phyloP scores from a whole-genome alignment of 768 basidiomycete species.

The Naganishia vaughanmartiniae region DNA sequence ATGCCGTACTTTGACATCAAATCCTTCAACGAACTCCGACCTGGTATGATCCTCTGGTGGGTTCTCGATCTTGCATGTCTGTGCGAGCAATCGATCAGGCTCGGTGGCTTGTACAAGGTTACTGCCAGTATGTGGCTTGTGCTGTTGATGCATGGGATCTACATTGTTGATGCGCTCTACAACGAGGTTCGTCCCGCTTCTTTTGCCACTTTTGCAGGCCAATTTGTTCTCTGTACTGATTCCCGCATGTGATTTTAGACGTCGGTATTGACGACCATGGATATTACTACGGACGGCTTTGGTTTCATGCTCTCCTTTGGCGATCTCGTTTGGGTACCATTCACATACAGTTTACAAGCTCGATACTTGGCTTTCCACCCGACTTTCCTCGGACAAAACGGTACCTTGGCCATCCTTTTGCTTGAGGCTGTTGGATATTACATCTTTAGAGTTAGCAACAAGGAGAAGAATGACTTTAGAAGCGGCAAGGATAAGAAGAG shows the following conservation, averaged over 20 bases:
- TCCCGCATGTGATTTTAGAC: constrained; percentile 57
- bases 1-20: constrained; percentile 66
- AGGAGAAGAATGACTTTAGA: constrained; percentile 93
- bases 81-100: constrained; percentile 79
- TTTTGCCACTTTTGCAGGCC: neutral
- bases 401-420: constrained; percentile 61
- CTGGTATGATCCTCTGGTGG: constrained; percentile 87
- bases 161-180: constrained; percentile 80
- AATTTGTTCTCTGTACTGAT: neutral
- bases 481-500: constrained; percentile 92
- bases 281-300: constrained; percentile 95
- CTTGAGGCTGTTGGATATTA: constrained; percentile 75
- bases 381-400: constrained; percentile 67
- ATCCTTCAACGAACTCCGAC: constrained; percentile 78
- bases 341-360: constrained; percentile 88
- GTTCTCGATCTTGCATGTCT: constrained; percentile 85
- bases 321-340: constrained; percentile 89
- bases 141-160: constrained; percentile 77
- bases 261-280: constrained; percentile 90
- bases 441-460: constrained; percentile 84
- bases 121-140: constrained; percentile 93
- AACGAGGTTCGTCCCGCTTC: constrained; percentile 66
- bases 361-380: constrained; percentile 90
- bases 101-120: constrained; percentile 48
- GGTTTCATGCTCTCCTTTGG: constrained; percentile 97